phyloP scores from a whole-genome alignment of 2,329 filamentous ascomycete genomes.

The Venturia effusa region DNA sequence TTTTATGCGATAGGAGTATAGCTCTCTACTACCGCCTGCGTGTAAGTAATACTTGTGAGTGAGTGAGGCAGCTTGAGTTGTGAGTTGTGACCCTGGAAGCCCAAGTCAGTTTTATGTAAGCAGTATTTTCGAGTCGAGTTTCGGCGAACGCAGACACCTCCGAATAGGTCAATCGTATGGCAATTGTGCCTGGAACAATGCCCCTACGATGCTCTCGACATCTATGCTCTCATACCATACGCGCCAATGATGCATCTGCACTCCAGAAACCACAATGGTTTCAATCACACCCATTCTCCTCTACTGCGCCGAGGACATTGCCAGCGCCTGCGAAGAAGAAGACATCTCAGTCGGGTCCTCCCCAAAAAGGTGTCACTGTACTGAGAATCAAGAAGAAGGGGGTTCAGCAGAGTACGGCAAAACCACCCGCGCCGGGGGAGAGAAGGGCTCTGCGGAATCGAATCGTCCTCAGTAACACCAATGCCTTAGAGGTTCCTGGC shows the following conservation, averaged over 20 bases:
- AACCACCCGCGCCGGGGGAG: constrained; percentile 61
- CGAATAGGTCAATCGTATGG: background rate
- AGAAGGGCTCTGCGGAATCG: constrained; percentile 79
- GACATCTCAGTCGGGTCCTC: background rate
- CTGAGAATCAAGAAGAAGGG: constrained; percentile 9
- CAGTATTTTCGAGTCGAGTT: background rate
- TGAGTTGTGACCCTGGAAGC: background rate
- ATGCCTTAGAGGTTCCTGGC: constrained; percentile 63
- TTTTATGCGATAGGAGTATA: constrained; percentile 63
- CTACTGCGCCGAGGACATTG: background rate
- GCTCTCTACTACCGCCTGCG: constrained; percentile 83
- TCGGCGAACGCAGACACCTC: background rate
- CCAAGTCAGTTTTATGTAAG: background rate
- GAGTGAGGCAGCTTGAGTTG: background rate
- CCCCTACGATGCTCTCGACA: background rate
- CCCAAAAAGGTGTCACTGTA: constrained; percentile 2
- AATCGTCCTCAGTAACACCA: constrained; percentile 87
- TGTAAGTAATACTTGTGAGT: background rate
- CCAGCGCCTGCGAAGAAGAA: constrained; percentile 10
- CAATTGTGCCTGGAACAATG: background rate
- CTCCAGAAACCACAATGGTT: background rate
- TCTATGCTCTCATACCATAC: background rate
- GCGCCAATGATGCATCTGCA: background rate
- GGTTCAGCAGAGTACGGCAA: constrained; percentile 25
- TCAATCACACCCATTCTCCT: background rate